Evolutionary conservation across 768 basidiomycete genomes (phyloP), one percentile per base, ranked within the genome.

Genomic region (Krasilnikovozyma curviuscula): DNA sequence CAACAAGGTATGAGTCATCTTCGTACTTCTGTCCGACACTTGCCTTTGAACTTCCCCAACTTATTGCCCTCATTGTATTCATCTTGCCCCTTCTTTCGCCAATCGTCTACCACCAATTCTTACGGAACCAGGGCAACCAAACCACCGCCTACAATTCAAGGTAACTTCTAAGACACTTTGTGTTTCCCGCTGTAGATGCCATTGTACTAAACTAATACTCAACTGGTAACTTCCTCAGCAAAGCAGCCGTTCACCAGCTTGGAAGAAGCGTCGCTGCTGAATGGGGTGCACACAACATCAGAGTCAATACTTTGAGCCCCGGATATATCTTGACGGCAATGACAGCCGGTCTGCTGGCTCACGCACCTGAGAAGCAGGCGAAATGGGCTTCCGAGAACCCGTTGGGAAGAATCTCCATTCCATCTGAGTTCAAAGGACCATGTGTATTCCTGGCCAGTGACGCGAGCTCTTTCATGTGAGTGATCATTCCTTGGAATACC

Each of bases 401-500:
- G 41, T 30, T 42, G 5, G 28, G 10, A 9, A 25, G 41, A 3
- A 25, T 42, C 10, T 42, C 41, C 16, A 19, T 29, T 18, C 41
- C 41, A n/a, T 42, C 28, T 25, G 41, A 42, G 41, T 42, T 25
- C 41, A 42, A 42, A 30, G 41, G 41, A n/a, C 41, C 41, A 3
- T 21, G n/a, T 2, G 4, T 42, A 16, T 42, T 42, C 41, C 41
- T 42, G 18, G 41, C 41, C 3, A 29, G 28, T 16, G 41, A 42
- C 28, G 41, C 41, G 3, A 25, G 24, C 18, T 19, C 23, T 28
- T 41, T 41, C 23, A 28, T 41, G 23, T 28, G 40, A 25, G n/a
- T n/a, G 7, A 38, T 23, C 37, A 16, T n/a, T 18, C n/a, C 23
- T 38, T 18, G n/a, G n/a, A n/a, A n/a, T n/a, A n/a, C n/a, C n/a